phyloP scores from a whole-genome alignment of 306 rosid genomes.

The Quercus aquifolioides region DNA sequence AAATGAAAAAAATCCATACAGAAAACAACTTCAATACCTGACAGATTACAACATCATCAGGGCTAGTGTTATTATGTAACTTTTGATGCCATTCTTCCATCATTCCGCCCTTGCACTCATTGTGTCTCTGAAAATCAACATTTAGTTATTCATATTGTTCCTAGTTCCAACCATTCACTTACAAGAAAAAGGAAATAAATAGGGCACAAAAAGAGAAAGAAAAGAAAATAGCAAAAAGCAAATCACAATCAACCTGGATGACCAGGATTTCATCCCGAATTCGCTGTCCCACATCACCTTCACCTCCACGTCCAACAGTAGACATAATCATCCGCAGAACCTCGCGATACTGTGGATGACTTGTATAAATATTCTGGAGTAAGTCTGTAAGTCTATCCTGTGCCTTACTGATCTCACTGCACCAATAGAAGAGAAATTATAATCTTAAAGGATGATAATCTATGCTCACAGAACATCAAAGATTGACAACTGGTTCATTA shows the following conservation, averaged over 20 bases:
- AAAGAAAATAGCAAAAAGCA: background rate
- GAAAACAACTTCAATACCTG: constrained; percentile 60
- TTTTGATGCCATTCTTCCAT: constrained; percentile 99
- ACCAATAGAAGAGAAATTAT: constrained; percentile 18
- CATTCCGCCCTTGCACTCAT: constrained; percentile 83
- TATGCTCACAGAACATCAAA: background rate
- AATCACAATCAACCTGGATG: constrained; percentile 56
- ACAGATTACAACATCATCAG: constrained; percentile 96
- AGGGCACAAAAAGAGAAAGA: background rate
- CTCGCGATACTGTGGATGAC: constrained; percentile 71
- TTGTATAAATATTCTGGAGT: constrained; percentile 71
- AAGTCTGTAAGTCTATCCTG: constrained; percentile 90
- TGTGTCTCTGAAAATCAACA: constrained; percentile 62
- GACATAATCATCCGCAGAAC: constrained; percentile 86
- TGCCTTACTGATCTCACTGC: constrained; percentile 95
- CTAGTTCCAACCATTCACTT: constrained; percentile 23
- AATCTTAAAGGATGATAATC: constrained; percentile 22
- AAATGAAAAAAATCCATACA: constrained; percentile 19
- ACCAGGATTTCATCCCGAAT: constrained; percentile 98
- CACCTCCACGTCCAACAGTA: constrained; percentile 97
- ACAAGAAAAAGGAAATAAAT: constrained; percentile 12
- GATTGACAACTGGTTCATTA: background rate
- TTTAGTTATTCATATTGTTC: constrained; percentile 17
- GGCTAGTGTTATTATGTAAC: constrained; percentile 97
- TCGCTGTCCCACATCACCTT: constrained; percentile 98